Conservation (phyloP, 768 basidiomycete species). For the Boletus fagicola region DNA sequence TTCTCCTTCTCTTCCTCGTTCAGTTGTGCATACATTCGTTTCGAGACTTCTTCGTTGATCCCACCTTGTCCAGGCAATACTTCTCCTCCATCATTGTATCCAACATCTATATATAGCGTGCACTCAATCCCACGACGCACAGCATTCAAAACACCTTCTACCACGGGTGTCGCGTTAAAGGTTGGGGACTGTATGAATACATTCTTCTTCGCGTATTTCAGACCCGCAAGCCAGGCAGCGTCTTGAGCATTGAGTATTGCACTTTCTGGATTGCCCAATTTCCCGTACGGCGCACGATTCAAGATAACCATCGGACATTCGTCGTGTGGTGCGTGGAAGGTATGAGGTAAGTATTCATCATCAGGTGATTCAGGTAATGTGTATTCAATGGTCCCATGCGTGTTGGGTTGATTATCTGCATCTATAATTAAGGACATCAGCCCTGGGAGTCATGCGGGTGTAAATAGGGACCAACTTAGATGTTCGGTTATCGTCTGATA, state of each 20-base stretch:
- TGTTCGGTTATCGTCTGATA: slow-evolving; percentile 42
- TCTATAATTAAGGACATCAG: slow-evolving; percentile 25
- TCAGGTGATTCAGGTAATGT: slow-evolving; percentile 25
- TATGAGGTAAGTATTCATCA: slow-evolving; percentile 61
- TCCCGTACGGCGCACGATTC: slow-evolving; percentile 60
- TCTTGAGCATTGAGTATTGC: slow-evolving; percentile 58
- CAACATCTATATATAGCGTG: slow-evolving; percentile 59
- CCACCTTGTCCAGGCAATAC: slow-evolving; percentile 68
- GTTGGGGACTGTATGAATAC: slow-evolving; percentile 78
- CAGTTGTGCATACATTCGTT: slow-evolving; percentile 54
- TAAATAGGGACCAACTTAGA: slow-evolving; percentile 31
- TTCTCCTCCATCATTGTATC: slow-evolving; percentile 57
- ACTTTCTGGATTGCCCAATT: slow-evolving; percentile 41
- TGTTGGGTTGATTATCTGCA: slow-evolving; percentile 37
- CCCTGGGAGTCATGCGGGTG: background rate
- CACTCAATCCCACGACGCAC: slow-evolving; percentile 60
- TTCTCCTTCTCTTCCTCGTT: slow-evolving; percentile 43
- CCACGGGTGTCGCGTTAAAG: slow-evolving; percentile 63
- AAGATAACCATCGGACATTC: slow-evolving; percentile 66
- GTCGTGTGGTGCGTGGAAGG: slow-evolving; percentile 54
- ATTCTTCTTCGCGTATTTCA: slow-evolving; percentile 55
- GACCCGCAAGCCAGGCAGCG: slow-evolving; percentile 63
- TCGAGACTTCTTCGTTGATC: slow-evolving; percentile 67
- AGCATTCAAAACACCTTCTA: slow-evolving; percentile 57
- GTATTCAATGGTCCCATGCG: slow-evolving; percentile 30